phyloP scores from a whole-genome alignment of 2,329 filamentous ascomycete genomes.

The Pyrenochaeta sp. region DNA sequence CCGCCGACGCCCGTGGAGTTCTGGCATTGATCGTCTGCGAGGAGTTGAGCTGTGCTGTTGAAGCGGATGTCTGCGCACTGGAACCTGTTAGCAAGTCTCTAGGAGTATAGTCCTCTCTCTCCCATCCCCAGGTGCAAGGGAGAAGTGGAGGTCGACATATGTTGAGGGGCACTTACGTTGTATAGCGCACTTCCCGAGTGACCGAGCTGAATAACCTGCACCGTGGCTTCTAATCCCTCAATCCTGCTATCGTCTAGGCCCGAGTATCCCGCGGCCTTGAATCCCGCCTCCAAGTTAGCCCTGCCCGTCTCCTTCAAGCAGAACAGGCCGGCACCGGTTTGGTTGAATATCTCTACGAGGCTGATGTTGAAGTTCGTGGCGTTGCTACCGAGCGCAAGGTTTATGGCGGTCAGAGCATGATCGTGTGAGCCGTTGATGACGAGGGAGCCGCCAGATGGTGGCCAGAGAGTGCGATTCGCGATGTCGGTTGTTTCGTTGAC shows the following conservation, averaged over 20 bases:
- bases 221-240: slow-evolving; percentile 52
- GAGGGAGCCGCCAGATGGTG: slow-evolving; percentile 54
- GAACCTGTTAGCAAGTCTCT: slow-evolving; percentile 10
- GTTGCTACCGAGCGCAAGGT: slow-evolving; percentile 54
- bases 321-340: slow-evolving; percentile 58
- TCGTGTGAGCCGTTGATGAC: slow-evolving; percentile 52
- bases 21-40: slow-evolving; percentile 48
- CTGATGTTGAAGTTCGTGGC: slow-evolving; percentile 57
- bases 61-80: slow-evolving; percentile 58
- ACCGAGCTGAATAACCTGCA: slow-evolving; percentile 57
- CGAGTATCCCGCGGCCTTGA: slow-evolving; percentile 35
- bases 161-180: slow-evolving; percentile 42
- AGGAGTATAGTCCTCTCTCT: too few species aligned
- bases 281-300: slow-evolving; percentile 31
- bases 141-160: too few species aligned
- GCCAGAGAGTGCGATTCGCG: slow-evolving; percentile 58
- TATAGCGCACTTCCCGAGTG: slow-evolving; percentile 54
- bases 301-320: slow-evolving; percentile 53
- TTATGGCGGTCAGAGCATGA: slow-evolving; percentile 57
- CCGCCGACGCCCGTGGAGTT: slow-evolving; percentile 53
- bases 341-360: slow-evolving; percentile 56
- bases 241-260: slow-evolving; percentile 26
- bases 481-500: slow-evolving; percentile 48
- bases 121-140: too few species aligned
- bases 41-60: slow-evolving; percentile 48